phyloP scores from a whole-genome alignment of 1,284 basidiomycete species.

The Ustilago bromivora region DNA sequence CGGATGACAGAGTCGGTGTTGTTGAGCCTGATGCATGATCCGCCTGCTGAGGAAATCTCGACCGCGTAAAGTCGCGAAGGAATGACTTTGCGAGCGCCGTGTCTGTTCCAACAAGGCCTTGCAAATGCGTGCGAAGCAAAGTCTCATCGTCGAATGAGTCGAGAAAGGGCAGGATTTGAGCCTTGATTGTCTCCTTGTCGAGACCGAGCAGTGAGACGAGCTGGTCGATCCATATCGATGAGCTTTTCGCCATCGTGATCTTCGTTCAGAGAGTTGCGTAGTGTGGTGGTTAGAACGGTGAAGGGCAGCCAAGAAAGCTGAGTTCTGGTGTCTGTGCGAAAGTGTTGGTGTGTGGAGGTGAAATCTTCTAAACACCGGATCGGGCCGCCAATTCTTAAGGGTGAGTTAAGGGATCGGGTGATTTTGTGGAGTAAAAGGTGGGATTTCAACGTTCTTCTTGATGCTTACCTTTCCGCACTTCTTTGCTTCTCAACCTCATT shows the following conservation, averaged over 20 bases:
- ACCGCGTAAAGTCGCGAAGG: conserved; percentile 32
- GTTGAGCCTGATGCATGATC: conserved; percentile 11
- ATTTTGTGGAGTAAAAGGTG: conserved; percentile 13
- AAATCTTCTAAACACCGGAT: conserved; percentile 1
- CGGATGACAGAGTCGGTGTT: conserved; percentile 4
- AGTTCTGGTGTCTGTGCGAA: conserved; percentile 5
- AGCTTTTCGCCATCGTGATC: conserved; percentile 31
- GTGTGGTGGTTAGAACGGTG: background rate
- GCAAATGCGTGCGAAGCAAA: conserved; percentile 34
- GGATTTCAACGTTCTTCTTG: conserved; percentile 6
- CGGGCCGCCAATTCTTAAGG: background rate
- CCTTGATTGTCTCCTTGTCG: conserved; percentile 44
- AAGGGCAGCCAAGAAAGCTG: conserved; percentile 3
- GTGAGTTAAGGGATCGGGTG: conserved; percentile 4
- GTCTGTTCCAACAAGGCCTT: conserved; percentile 46
- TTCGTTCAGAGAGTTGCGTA: background rate
- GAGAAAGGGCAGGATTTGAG: conserved; percentile 51
- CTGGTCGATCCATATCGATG: conserved; percentile 43
- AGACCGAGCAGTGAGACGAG: conserved; percentile 43
- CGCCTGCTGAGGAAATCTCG: conserved; percentile 33
- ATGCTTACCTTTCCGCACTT: background rate
- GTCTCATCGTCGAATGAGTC: conserved; percentile 44
- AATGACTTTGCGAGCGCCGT: conserved; percentile 34
- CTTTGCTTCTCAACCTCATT: conserved; percentile 9
- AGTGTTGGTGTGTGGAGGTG: conserved; percentile 13